Evolutionary conservation across 352 stramenopile genomes (phyloP).

Genomic region (Pythium phragmiticola): DNA sequence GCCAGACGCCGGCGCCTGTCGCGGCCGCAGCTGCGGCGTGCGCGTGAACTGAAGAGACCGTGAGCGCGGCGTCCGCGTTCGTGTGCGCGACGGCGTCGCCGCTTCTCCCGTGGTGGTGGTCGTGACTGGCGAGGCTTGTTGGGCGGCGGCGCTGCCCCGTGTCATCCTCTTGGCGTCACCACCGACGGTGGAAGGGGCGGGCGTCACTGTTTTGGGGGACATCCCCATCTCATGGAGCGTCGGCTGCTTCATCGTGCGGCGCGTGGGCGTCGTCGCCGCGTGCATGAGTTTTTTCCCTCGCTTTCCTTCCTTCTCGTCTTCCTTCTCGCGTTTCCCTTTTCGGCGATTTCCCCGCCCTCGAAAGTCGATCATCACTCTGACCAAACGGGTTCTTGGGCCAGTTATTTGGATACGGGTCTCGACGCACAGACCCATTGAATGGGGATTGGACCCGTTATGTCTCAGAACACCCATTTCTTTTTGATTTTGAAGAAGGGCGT

Average conservation of each 20-base stretch:
- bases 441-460: not conserved
- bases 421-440: not conserved
- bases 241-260: constrained; percentile 25
- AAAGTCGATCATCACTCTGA: constrained; percentile 21
- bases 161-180: constrained; percentile 14
- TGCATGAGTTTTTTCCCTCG: not conserved
- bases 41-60: not conserved
- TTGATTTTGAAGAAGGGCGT: not conserved
- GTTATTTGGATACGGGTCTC: constrained; percentile 6
- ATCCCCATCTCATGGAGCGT: constrained; percentile 10
- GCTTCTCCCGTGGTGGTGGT: not conserved
- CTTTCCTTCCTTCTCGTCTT: not conserved
- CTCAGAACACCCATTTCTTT: not conserved
- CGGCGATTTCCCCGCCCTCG: constrained; percentile 7
- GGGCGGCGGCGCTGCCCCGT: not conserved
- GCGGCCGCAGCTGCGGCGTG: constrained; percentile 12
- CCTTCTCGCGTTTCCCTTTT: not conserved
- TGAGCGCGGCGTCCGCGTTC: not conserved
- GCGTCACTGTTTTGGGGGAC: not conserved
- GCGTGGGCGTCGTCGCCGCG: constrained; percentile 21
- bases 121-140: not conserved
- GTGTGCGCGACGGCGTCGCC: not conserved
- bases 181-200: not conserved
- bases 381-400: constrained; percentile 22
- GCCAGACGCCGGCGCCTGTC: not conserved